Percentiles rank a stretch among this genome's conserved stretches.
Evolutionary conservation across 805 yeast genomes (phyloP).

Genomic region (Blastobotrys parvus): DNA sequence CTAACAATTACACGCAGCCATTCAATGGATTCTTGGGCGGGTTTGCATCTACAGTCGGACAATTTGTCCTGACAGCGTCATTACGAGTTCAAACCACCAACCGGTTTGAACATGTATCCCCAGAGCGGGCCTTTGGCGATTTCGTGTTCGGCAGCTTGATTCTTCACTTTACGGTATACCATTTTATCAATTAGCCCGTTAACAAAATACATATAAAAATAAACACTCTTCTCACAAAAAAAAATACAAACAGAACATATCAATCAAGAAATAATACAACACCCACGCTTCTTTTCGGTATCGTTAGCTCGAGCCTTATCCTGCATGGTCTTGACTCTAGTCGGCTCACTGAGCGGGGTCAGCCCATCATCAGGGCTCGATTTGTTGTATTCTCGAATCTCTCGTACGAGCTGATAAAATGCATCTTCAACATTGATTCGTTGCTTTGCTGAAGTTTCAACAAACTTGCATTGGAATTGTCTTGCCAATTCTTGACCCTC

Average conservation of each 20-base stretch:
- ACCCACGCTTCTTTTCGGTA: not conserved
- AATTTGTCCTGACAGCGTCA: slow-evolving; percentile 71
- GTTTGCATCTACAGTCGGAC: slow-evolving; percentile 86
- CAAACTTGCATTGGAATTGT: slow-evolving; percentile 52
- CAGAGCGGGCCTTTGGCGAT: slow-evolving; percentile 75
- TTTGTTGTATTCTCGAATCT: slow-evolving; percentile 19
- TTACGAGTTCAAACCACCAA: slow-evolving; percentile 60
- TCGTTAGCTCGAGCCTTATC: not conserved
- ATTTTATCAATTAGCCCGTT: slow-evolving; percentile 64
- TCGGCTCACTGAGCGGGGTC: too few species aligned
- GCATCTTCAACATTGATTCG: slow-evolving; percentile 85
- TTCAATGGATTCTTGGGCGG: slow-evolving; percentile 96
- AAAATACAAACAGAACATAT: not conserved
- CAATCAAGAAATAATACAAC: not conserved
- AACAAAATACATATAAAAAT: too few species aligned
- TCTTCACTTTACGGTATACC: slow-evolving; percentile 80
- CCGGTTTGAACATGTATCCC: slow-evolving; percentile 37
- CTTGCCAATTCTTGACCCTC: slow-evolving; percentile 77
- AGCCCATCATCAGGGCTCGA: not conserved
- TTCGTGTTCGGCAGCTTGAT: slow-evolving; percentile 79
- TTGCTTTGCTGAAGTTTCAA: slow-evolving; percentile 91
- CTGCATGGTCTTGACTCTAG: not conserved
- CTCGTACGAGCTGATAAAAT: slow-evolving; percentile 43
- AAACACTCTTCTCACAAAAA: not conserved
- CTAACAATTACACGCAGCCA: slow-evolving; percentile 38